phyloP scores from a whole-genome alignment of 163 green algal genomes.

The Botryococcus braunii region DNA sequence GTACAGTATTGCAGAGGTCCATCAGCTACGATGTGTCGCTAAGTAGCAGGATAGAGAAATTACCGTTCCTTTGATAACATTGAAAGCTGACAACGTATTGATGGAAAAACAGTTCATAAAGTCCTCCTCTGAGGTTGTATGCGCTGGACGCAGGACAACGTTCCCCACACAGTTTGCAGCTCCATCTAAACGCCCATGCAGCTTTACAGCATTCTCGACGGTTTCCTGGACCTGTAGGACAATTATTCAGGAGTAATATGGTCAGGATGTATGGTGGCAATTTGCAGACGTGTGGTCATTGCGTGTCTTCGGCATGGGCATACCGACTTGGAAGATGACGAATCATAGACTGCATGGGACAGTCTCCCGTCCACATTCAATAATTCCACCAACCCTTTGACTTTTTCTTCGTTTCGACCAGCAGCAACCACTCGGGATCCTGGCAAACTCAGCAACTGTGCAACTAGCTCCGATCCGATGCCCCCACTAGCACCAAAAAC shows the following conservation, averaged over 20 bases:
- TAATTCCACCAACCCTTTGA: neutral
- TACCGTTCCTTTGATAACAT: conserved; percentile 36
- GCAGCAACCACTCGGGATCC: conserved; percentile 45
- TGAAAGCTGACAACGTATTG: conserved; percentile 35
- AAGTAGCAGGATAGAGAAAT: no score
- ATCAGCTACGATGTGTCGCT: no score
- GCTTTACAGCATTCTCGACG: conserved; percentile 22
- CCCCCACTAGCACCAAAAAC: conserved; percentile 62
- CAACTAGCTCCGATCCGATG: conserved; percentile 48
- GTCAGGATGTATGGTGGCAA: neutral
- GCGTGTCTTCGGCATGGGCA: conserved; percentile 3
- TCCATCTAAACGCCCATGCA: conserved; percentile 42
- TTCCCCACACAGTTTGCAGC: conserved; percentile 65
- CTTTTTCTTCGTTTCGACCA: conserved; percentile 32
- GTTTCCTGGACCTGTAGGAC: conserved; percentile 39
- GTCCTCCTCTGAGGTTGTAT: conserved; percentile 17
- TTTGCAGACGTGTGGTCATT: neutral
- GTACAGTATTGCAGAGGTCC: no score
- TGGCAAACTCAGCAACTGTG: conserved; percentile 24
- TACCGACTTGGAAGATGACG: no score
- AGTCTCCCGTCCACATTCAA: no score
- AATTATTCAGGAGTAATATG: neutral
- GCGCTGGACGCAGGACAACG: conserved; percentile 16
- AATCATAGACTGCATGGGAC: no score
- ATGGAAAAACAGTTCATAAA: conserved; percentile 27